phyloP scores from a whole-genome alignment of 768 basidiomycete species.

The Tulasnella sp. region DNA sequence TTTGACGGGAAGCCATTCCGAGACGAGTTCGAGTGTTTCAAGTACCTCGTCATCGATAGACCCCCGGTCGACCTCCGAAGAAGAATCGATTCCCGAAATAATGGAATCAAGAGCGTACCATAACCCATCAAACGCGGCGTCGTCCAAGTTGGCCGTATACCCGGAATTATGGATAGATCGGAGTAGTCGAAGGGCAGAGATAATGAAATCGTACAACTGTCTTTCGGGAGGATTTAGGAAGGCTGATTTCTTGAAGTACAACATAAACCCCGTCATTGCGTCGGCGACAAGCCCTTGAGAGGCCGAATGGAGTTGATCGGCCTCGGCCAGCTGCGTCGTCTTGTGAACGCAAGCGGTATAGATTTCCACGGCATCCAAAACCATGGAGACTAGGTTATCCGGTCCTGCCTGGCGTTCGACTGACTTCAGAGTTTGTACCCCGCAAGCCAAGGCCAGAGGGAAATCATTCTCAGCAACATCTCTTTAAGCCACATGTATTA shows the following conservation, averaged over 20 bases:
- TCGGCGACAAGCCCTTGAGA: neutral
- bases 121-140: neutral
- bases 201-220: neutral
- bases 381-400: neutral
- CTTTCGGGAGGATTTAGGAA: neutral
- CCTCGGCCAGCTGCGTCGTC: neutral
- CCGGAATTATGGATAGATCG: neutral
- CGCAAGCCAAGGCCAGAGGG: neutral
- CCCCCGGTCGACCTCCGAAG: neutral
- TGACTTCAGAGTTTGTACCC: neutral
- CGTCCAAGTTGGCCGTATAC: neutral
- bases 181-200: neutral
- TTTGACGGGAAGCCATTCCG: neutral
- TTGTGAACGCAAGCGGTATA: neutral
- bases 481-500: neutral
- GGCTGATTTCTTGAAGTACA: neutral
- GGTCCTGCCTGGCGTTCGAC: neutral
- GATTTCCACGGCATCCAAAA: neutral
- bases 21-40: neutral
- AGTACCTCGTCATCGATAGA: neutral
- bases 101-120: neutral
- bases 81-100: neutral
- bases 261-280: neutral
- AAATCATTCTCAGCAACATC: neutral
- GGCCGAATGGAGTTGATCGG: neutral